These are phyloP conservation scores for Omphalotus guepiniiformis DNA, from an alignment of 768 basidiomycete genomes.

Conservation along the genomic window DNA sequence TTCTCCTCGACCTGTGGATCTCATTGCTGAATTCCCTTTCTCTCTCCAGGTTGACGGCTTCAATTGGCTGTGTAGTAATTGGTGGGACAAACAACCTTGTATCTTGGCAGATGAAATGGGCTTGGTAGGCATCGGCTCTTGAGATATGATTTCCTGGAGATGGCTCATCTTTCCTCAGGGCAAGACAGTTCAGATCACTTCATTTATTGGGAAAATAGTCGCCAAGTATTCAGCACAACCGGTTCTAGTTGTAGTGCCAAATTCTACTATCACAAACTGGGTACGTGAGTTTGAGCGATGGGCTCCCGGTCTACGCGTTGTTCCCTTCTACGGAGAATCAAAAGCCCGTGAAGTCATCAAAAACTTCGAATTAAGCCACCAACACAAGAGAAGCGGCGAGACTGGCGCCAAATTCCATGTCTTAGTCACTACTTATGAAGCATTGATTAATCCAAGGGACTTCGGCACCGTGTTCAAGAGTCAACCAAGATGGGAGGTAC, in stretches of 20 bases:
- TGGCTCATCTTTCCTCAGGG: slow-evolving; percentile 41
- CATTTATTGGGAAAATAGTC: slow-evolving; percentile 70
- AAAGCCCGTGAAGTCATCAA: slow-evolving; percentile 78
- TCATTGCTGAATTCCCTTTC: not conserved
- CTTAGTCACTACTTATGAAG: slow-evolving; percentile 90
- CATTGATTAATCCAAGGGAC: slow-evolving; percentile 65
- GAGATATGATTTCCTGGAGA: not conserved
- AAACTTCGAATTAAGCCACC: slow-evolving; percentile 76
- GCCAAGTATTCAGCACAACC: slow-evolving; percentile 62
- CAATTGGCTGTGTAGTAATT: slow-evolving; percentile 83
- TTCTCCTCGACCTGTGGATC: slow-evolving; percentile 1
- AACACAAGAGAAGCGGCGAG: slow-evolving; percentile 30
- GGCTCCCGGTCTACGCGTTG: slow-evolving; percentile 71
- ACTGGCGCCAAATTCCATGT: slow-evolving; percentile 78
- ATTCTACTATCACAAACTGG: slow-evolving; percentile 96
- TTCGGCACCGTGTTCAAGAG: slow-evolving; percentile 72
- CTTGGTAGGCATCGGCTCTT: slow-evolving; percentile 65
- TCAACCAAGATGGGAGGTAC: slow-evolving; percentile 85
- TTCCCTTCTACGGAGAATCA: slow-evolving; percentile 82
- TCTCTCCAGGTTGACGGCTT: slow-evolving; percentile 65
- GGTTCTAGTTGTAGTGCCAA: slow-evolving; percentile 89
- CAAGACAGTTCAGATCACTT: slow-evolving; percentile 89
- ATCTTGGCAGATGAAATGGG: slow-evolving; percentile 99
- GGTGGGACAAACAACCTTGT: slow-evolving; percentile 81
- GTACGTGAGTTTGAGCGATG: slow-evolving; percentile 89